Evolutionary conservation across 768 basidiomycete species (phyloP).

Genomic region (Boletus rubroflammeus): DNA sequence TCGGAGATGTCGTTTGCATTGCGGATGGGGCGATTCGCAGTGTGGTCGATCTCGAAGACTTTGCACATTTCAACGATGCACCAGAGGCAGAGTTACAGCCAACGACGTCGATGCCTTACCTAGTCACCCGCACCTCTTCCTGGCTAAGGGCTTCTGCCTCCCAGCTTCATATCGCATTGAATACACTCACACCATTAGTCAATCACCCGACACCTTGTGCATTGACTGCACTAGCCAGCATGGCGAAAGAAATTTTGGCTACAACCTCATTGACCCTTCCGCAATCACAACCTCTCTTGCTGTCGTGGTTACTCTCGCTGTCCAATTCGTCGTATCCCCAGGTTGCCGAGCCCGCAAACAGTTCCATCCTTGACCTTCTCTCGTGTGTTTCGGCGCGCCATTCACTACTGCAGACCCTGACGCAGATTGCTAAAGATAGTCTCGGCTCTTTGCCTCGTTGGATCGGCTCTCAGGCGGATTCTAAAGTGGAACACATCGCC

Average conservation of each 20-base stretch:
- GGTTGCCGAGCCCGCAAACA: conserved; percentile 48
- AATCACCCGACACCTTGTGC: conserved; percentile 70
- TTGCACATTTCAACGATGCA: conserved; percentile 37
- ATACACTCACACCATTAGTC: conserved; percentile 65
- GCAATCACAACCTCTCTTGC: conserved; percentile 59
- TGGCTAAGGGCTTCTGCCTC: conserved; percentile 83
- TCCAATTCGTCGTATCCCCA: conserved; percentile 54
- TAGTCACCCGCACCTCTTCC: conserved; percentile 58
- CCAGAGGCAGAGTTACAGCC: conserved; percentile 15
- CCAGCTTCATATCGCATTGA: conserved; percentile 81
- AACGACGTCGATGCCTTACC: conserved; percentile 36
- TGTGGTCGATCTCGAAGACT: conserved; percentile 61
- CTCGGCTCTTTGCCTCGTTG: conserved; percentile 70
- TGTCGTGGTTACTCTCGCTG: conserved; percentile 72
- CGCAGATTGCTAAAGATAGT: conserved; percentile 60
- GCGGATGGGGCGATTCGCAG: conserved; percentile 54
- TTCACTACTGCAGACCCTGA: conserved; percentile 51
- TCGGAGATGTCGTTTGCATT: conserved; percentile 67
- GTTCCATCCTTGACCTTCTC: conserved; percentile 47
- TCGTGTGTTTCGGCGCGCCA: conserved; percentile 40
- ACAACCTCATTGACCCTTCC: conserved; percentile 61
- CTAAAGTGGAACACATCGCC: conserved; percentile 67
- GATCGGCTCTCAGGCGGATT: conserved; percentile 65
- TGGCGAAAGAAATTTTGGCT: conserved; percentile 54
- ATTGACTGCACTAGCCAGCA: conserved; percentile 50